Conservation (phyloP, 177 flowering plant genomes). For the Vitis hybrid region DNA sequence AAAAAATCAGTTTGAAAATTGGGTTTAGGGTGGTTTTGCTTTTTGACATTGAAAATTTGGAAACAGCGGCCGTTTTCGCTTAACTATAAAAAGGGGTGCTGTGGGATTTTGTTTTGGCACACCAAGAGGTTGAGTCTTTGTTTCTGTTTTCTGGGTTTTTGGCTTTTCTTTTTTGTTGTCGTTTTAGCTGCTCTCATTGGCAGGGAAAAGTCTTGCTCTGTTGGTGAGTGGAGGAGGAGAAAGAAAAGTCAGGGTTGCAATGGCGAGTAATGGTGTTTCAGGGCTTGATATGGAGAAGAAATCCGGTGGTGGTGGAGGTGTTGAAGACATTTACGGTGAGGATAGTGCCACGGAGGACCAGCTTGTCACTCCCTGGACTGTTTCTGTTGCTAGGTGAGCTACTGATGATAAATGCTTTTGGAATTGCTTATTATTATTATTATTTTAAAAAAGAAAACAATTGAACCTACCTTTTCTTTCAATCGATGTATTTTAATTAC, state of each 20-base stretch:
- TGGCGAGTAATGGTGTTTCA: slow-evolving; percentile 28
- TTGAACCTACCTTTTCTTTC: background rate
- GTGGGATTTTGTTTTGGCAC: too few species aligned
- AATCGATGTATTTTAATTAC: background rate
- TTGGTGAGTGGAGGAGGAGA: slow-evolving; percentile 10
- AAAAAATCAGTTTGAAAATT: too few species aligned
- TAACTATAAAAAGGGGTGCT: too few species aligned
- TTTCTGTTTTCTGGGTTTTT: too few species aligned
- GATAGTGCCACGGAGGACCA: slow-evolving; percentile 57
- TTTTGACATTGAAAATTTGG: too few species aligned
- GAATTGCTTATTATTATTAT: background rate
- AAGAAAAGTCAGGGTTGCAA: slow-evolving; percentile 13
- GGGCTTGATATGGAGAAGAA: slow-evolving; percentile 7
- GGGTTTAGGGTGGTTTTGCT: too few species aligned
- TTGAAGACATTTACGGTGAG: slow-evolving; percentile 52
- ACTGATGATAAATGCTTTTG: background rate
- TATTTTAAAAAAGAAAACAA: background rate
- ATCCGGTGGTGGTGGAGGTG: slow-evolving; percentile 34
- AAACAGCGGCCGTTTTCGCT: too few species aligned
- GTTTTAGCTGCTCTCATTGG: too few species aligned
- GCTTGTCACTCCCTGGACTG: slow-evolving; percentile 65
- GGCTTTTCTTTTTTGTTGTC: too few species aligned
- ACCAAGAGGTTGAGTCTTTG: too few species aligned
- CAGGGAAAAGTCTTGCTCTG: too few species aligned
- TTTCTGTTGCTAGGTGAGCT: slow-evolving; percentile 61